Conservation (phyloP, 176 grass and related monocot species). For the Oryza officinalis region DNA sequence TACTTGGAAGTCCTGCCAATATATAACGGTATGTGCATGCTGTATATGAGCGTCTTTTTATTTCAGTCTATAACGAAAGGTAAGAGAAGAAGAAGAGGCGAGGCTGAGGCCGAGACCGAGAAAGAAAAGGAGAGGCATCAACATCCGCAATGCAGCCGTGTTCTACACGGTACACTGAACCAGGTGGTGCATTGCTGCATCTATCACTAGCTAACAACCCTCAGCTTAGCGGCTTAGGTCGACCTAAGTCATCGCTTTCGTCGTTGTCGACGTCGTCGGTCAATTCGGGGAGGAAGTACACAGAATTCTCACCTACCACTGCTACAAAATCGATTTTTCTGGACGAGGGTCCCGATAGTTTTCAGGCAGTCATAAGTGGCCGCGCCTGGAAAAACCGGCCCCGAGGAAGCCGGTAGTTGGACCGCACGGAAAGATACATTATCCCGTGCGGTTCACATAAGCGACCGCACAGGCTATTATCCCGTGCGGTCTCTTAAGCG, state of each 20-base stretch:
- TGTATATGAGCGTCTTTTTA: neutral
- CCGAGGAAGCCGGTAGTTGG: no score
- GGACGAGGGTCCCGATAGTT: no score
- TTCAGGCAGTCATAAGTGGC: no score
- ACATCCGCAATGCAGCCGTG: constrained; percentile 12
- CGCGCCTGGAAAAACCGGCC: no score
- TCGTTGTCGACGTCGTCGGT: neutral
- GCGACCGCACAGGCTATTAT: no score
- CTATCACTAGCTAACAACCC: constrained; percentile 6
- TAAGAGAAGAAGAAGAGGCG: neutral
- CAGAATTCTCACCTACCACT: neutral
- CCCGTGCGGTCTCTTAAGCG: no score
- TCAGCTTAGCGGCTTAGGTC: neutral
- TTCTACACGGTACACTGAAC: constrained; percentile 31
- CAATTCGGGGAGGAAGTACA: neutral
- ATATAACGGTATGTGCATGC: neutral
- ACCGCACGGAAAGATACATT: no score
- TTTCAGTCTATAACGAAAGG: neutral
- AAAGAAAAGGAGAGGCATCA: neutral
- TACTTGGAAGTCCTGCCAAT: neutral
- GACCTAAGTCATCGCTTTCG: constrained; percentile 5
- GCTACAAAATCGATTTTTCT: no score
- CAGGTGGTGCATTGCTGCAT: neutral
- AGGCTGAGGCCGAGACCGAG: neutral
- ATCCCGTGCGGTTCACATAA: no score